Percentiles rank a stretch among this genome's conserved stretches.
Evolutionary conservation across 768 basidiomycete species (phyloP).

Genomic region (Arthromyces matolae): DNA sequence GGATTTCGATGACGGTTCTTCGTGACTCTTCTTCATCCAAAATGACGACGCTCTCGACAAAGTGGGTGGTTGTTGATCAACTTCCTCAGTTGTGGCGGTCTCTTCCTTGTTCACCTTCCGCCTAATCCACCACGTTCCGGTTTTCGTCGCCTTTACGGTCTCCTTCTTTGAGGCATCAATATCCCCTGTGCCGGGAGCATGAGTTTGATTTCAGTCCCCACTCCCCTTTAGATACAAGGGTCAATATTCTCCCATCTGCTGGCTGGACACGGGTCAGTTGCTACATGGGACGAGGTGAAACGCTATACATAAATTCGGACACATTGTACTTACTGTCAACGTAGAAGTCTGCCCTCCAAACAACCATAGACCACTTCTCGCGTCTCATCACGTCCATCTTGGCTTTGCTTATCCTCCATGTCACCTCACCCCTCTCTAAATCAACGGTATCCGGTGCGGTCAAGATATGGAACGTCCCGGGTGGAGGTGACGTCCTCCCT

Average conservation of each 20-base stretch:
- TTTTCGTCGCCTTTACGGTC: conserved; percentile 30
- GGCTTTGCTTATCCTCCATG: conserved; percentile 17
- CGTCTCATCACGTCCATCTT: conserved; percentile 13
- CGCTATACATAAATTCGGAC: not conserved
- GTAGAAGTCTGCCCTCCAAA: conserved; percentile 9
- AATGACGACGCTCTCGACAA: conserved; percentile 12
- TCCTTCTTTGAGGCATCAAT: conserved; percentile 60
- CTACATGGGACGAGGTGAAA: conserved; percentile 8
- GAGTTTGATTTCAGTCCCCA: not conserved
- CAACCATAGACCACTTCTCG: conserved; percentile 15
- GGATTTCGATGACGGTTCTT: conserved; percentile 5
- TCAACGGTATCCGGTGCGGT: conserved; percentile 13
- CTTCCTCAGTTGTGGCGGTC: conserved; percentile 3
- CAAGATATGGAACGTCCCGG: conserved; percentile 15
- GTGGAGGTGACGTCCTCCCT: conserved; percentile 2
- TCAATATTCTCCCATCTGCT: conserved; percentile 7
- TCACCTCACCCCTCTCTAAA: conserved; percentile 8
- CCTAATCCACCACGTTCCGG: conserved; percentile 26
- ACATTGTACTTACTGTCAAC: not conserved
- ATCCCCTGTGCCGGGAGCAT: conserved; percentile 46
- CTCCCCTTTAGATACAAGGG: not conserved
- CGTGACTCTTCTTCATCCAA: conserved; percentile 9
- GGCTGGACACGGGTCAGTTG: conserved; percentile 17
- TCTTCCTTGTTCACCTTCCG: conserved; percentile 40
- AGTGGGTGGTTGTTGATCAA: conserved; percentile 11